Conservation (phyloP, 2,329 filamentous ascomycete genomes). For the Penicillium sp. region DNA sequence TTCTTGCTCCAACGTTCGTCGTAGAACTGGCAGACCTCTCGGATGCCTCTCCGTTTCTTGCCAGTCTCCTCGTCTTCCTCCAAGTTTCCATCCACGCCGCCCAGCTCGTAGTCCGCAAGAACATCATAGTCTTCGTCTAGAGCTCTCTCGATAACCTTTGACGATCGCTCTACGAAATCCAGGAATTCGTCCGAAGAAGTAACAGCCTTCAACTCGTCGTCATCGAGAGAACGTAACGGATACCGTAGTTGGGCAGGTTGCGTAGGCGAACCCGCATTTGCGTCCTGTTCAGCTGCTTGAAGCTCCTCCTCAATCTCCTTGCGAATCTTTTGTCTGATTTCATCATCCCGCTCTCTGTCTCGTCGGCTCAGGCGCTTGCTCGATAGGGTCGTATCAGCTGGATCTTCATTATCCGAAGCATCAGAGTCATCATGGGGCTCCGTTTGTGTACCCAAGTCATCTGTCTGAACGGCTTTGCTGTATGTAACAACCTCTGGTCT, state of each 20-base stretch:
- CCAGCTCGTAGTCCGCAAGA: conserved; percentile 87
- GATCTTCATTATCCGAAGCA: conserved; percentile 64
- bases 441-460: conserved; percentile 64
- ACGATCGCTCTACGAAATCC: conserved; percentile 92
- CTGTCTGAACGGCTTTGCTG: conserved; percentile 94
- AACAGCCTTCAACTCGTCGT: conserved; percentile 86
- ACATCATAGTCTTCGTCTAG: conserved; percentile 96
- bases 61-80: conserved; percentile 72
- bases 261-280: conserved; percentile 34
- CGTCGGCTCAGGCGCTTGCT: conserved; percentile 76
- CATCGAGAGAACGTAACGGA: conserved; percentile 74
- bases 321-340: conserved; percentile 79
- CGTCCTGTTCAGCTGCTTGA: conserved; percentile 62
- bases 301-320: conserved; percentile 93
- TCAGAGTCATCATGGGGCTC: conserved; percentile 57
- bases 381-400: conserved; percentile 53
- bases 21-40: conserved; percentile 89
- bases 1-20: conserved; percentile 97
- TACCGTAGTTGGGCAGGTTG: conserved; percentile 59
- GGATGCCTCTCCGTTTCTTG: conserved; percentile 51
- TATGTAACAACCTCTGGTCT: conserved; percentile 84
- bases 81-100: conserved; percentile 68
- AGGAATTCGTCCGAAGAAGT: conserved; percentile 91
- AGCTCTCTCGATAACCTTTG: conserved; percentile 94
- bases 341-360: conserved; percentile 81